Conservation (phyloP, 257 asterid species). For the Solanum tacnaense region DNA sequence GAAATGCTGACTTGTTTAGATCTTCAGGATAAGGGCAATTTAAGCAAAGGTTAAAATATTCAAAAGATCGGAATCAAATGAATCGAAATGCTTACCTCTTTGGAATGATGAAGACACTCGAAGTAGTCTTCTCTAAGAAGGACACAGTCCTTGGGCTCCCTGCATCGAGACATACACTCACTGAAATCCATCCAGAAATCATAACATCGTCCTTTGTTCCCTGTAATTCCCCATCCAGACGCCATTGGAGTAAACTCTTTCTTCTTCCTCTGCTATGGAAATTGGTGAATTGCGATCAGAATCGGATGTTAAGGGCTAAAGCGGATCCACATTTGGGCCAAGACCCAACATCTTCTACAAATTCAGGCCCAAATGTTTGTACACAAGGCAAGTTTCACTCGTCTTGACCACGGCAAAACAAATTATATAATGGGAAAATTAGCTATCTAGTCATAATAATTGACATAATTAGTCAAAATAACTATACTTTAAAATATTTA, state of each 20-base stretch:
- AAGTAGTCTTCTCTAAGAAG: slow-evolving; percentile 94
- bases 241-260: slow-evolving; percentile 34
- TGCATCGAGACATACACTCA: slow-evolving; percentile 90
- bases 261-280: not conserved
- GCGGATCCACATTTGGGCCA: not conserved
- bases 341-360: not conserved
- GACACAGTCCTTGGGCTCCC: slow-evolving; percentile 80
- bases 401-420: too few species aligned
- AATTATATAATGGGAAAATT: too few species aligned
- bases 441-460: too few species aligned
- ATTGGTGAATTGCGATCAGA: not conserved
- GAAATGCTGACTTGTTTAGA: not conserved
- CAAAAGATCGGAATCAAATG: not conserved
- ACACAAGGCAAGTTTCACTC: not conserved
- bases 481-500: too few species aligned
- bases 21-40: not conserved
- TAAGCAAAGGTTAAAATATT: not conserved
- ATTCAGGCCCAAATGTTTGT: not conserved
- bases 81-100: slow-evolving; percentile 44
- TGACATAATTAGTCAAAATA: too few species aligned
- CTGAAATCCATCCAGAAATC: slow-evolving; percentile 98
- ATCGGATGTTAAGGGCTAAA: not conserved
- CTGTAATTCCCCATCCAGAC: slow-evolving; percentile 96
- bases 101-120: slow-evolving; percentile 96
- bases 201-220: slow-evolving; percentile 93